Evolutionary conservation across 2,329 filamentous ascomycete species (phyloP), one percentile per base, ranked within the genome.

Genomic region (Epicoccum nigrum): DNA sequence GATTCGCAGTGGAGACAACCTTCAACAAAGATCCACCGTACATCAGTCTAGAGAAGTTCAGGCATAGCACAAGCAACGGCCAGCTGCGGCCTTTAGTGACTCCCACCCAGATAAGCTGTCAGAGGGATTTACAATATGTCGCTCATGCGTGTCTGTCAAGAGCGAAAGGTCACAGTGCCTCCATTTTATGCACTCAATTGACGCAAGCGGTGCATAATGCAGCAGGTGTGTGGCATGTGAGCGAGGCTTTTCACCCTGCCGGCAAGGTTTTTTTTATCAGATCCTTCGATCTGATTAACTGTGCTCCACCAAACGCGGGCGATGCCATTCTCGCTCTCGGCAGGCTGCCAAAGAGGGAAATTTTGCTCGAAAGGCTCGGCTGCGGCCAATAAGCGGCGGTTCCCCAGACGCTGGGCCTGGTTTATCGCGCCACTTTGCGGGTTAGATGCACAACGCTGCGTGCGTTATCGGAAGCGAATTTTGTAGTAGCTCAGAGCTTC

Each of bases 391-490:
- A 52, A 53, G 17, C 49, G 28, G 54, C 39, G 28, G 45, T 58
- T 56, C 58, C 58, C 58, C 56, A 56, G 57, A 58, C 49, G 49
- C 49, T 55, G 43, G 44, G 41, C 48, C 28, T 39, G 45, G 51
- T 45, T 51, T 46, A 46, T 58, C 35, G 59, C 51, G 56, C 56
- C 58, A 62, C 60, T 50, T 49, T 57, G 57, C 51, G 51, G 57
- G 57, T 54, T 51, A 42, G 45, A 54, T 42, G 47, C 34, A 59
- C 35, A 54, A 51, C 48, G 57, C 48, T 45, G 59, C 47, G 54
- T 57, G 58, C 66, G 65, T 63, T 69, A 70, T 65, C 67, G 66
- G 64, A 60, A 63, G 60, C 65, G 65, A 68, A 65, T 67, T 68
- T 69, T 64, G 58, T 64, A 59, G 51, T 47, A 48, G 38, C 56